Evolutionary conservation across 441 rosid genomes (phyloP).

Genomic region (Corymbia citriodora): DNA sequence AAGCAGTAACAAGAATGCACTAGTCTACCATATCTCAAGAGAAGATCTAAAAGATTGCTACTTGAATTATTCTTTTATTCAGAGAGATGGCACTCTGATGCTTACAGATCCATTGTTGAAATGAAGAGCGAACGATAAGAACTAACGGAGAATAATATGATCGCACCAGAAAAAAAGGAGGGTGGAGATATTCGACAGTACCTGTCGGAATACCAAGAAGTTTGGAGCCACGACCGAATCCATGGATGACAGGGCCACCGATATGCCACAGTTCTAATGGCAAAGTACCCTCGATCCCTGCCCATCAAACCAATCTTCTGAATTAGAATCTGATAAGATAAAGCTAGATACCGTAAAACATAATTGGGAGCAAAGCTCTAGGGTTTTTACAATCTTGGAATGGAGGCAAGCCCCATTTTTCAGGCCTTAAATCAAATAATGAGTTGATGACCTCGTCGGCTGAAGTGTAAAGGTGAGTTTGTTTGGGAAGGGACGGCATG

Average conservation of each 20-base stretch:
- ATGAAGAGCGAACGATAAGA: not conserved
- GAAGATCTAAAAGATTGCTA: not conserved
- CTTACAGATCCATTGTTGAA: not conserved
- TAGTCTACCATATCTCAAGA: not conserved
- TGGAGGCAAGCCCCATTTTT: conserved; percentile 85
- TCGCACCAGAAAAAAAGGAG: not conserved
- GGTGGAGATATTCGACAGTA: not conserved
- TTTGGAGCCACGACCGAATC: conserved; percentile 89
- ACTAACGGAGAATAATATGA: not conserved
- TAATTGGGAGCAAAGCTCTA: not conserved
- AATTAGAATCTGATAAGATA: not conserved
- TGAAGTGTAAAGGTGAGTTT: conserved; percentile 52
- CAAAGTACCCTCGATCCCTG: conserved; percentile 87
- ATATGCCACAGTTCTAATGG: conserved; percentile 77
- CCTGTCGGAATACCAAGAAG: conserved; percentile 95
- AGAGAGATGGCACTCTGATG: not conserved
- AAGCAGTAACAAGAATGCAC: not conserved
- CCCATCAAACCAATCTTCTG: conserved; percentile 7
- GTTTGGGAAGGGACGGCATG: conserved; percentile 73
- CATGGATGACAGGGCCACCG: conserved; percentile 81
- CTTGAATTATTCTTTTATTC: not conserved
- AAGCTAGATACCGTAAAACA: not conserved
- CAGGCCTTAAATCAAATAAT: conserved; percentile 64
- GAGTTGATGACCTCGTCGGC: conserved; percentile 82
- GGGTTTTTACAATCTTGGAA: conserved; percentile 75